A percentile compares a stretch with the other conserved stretches of the same genome.
Evolutionary conservation across 176 grass and related monocot genomes (phyloP).

Genomic region (Musa troglodytarum): DNA sequence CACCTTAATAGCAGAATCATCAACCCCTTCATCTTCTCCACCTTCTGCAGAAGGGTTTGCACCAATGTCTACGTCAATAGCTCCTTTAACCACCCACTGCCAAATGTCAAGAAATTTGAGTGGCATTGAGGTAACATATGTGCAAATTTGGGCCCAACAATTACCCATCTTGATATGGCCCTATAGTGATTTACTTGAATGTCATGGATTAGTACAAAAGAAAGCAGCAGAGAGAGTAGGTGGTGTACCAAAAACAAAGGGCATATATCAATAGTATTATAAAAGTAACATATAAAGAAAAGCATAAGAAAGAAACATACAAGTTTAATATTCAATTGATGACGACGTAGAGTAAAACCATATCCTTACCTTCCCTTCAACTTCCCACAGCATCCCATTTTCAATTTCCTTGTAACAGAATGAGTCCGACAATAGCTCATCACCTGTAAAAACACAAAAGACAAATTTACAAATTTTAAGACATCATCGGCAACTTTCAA

Average conservation of each 20-base stretch:
- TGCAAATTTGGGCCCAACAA: too few relatives aligned
- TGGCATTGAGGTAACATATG: too few relatives aligned
- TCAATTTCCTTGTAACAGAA: slow-evolving; percentile 10
- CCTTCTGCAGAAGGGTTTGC: slow-evolving; percentile 88
- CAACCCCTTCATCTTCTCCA: slow-evolving; percentile 63
- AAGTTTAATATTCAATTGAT: too few relatives aligned
- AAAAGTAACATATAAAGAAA: too few relatives aligned
- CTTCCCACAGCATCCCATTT: slow-evolving; percentile 16
- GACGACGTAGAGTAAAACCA: too few relatives aligned
- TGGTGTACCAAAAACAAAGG: too few relatives aligned
- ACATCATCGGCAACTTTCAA: neutral
- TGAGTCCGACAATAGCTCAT: slow-evolving; percentile 10
- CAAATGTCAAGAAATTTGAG: neutral
- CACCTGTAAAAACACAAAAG: neutral
- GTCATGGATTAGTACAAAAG: too few relatives aligned
- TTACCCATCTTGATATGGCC: too few relatives aligned
- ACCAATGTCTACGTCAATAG: slow-evolving; percentile 72
- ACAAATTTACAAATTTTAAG: neutral
- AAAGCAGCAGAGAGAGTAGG: too few relatives aligned
- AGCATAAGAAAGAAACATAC: too few relatives aligned
- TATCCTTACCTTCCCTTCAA: slow-evolving; percentile 3
- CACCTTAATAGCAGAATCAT: slow-evolving; percentile 53
- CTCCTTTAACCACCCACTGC: slow-evolving; percentile 81
- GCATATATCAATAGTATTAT: too few relatives aligned
- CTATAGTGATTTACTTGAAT: too few relatives aligned